Evolutionary conservation across 176 grass and related monocot species (phyloP).

Genomic region (Carex pumila): DNA sequence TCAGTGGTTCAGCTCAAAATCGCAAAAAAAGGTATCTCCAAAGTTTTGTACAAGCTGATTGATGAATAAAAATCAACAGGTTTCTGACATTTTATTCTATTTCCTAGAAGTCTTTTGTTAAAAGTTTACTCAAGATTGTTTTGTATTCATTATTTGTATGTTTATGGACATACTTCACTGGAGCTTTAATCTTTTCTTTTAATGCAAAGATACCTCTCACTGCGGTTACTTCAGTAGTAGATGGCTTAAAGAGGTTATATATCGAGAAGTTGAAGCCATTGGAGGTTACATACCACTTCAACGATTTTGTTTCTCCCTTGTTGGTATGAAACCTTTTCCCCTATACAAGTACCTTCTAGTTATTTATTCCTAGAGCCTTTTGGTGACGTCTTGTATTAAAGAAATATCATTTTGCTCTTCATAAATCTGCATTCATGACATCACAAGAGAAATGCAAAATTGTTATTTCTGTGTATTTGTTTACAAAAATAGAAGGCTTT

Average conservation of each 20-base stretch:
- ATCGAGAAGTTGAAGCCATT: slow-evolving; percentile 94
- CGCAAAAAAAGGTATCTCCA: slow-evolving; percentile 64
- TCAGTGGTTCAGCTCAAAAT: slow-evolving; percentile 91
- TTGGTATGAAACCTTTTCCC: slow-evolving; percentile 41
- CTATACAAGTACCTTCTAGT: neutral
- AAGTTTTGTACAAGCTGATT: neutral
- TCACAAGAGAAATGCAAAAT: neutral
- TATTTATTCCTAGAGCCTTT: neutral
- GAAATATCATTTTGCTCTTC: neutral
- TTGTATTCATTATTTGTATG: neutral
- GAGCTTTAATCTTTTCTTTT: slow-evolving; percentile 21
- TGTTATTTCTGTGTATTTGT: neutral
- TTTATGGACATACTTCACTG: neutral
- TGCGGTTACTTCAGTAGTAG: slow-evolving; percentile 88
- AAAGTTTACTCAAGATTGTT: neutral
- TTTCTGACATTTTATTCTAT: neutral
- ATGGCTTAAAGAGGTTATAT: slow-evolving; percentile 90
- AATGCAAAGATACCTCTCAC: slow-evolving; percentile 69
- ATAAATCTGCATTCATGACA: slow-evolving; percentile 12
- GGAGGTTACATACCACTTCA: slow-evolving; percentile 95
- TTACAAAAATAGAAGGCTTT: neutral
- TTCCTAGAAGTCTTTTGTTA: neutral
- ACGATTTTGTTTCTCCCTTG: slow-evolving; percentile 84
- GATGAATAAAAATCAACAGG: neutral
- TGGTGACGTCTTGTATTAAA: neutral